Evolutionary conservation across 179 eudicot genomes (phyloP), one percentile per base, ranked within the genome.

Genomic region (Actinidia chinensis): DNA sequence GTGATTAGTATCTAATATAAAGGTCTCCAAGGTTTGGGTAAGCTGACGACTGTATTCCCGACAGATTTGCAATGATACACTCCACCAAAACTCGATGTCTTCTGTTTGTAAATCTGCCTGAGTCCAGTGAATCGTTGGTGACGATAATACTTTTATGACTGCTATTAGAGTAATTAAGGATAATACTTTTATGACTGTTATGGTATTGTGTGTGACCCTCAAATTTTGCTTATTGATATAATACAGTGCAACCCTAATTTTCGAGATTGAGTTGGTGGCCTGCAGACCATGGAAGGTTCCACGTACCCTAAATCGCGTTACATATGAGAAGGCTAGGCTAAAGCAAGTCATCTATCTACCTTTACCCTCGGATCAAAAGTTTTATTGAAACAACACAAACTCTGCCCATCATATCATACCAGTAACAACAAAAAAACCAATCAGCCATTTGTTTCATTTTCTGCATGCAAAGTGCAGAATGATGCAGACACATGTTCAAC

Each of bases 221-320:
- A 44, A 59, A 14, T 8, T 20, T 11, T 59, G 20, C n/a, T 40
- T 28, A 69, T 20, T 68, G 71, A 33, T 78, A 44, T 28, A n/a
- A 76, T 87, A 82, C 87, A 93, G 98, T 79, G 91, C 99, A 59
- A 93, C 92, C 65, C 92, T 95, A n/a, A 77, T 93, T 54, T 95
- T 95, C 72, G 99, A 95, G 89, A 89, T 93, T 60, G 98, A 95
- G 90, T 81, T 95, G 85, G 79, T 90, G 73, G 93, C 97, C 42
- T 95, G 99, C 86, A 87, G 88, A 74, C 99, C 99, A 42, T 85
- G 98, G 48, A 95, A 91, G 87, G 99, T 98, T 70, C 84, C 91
- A 74, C 93, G 95, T 73, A 28, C 33, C 33, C 67, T 87, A 20
- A 86, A 89, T 47, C 92, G 95, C 55, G 95, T 85, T 81, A 87